A percentile compares a stretch with the other conserved stretches of the same genome.
These are phyloP conservation scores for Perilla frutescens DNA, from an alignment of 257 asterid genomes.

Conservation along the genomic window DNA sequence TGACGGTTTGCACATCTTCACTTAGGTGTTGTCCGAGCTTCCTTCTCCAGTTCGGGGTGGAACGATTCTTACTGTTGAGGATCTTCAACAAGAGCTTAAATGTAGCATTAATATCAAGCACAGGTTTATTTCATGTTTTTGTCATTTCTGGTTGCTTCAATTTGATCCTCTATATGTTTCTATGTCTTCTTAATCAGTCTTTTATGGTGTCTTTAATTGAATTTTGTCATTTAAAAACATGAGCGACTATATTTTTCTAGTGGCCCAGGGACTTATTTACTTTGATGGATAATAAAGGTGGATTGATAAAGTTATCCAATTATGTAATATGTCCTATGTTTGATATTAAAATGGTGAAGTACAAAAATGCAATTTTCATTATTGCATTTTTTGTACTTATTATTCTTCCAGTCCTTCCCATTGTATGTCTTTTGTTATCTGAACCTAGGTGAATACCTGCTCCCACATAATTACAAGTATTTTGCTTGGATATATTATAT, in stretches of 20 bases:
- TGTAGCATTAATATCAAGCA: constrained; percentile 85
- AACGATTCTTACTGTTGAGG: constrained; percentile 86
- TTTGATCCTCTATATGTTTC: background rate
- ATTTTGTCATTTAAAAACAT: constrained; percentile 9
- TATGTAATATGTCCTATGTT: no score
- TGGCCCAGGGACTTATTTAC: background rate
- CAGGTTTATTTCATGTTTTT: constrained; percentile 57
- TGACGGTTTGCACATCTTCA: constrained; percentile 34
- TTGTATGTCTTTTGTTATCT: background rate
- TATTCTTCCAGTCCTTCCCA: background rate
- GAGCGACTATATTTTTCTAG: background rate
- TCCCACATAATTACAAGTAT: no score
- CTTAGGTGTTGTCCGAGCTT: constrained; percentile 80
- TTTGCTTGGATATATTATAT: background rate
- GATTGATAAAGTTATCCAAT: no score
- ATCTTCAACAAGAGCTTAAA: constrained; percentile 90
- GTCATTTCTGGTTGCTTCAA: constrained; percentile 8
- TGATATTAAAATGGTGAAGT: no score
- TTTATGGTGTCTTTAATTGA: background rate
- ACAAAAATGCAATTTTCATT: background rate
- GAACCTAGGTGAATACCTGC: background rate
- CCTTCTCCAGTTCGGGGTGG: constrained; percentile 91
- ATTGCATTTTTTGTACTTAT: background rate
- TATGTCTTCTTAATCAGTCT: constrained; percentile 6
- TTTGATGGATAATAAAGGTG: no score